A percentile compares a stretch with the other conserved stretches of the same genome.
Evolutionary conservation across 164 flowering plant species (phyloP).

Genomic region (Vitis rotundifolia): DNA sequence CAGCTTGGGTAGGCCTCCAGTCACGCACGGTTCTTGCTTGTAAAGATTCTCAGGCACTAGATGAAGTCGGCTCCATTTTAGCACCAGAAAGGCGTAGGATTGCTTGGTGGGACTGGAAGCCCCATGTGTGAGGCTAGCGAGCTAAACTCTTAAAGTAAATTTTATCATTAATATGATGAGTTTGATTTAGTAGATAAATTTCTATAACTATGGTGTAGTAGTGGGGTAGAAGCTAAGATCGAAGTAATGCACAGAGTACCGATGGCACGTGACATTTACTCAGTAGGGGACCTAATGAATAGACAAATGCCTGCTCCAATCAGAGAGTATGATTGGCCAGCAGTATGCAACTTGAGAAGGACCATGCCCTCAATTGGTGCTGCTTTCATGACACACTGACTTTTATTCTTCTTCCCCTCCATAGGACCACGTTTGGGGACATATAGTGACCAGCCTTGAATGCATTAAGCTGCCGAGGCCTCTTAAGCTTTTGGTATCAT

Average conservation of each 20-base stretch:
- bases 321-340: constrained; percentile 5
- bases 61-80: no score
- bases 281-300: background rate
- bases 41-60: background rate
- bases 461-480: background rate
- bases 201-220: no score
- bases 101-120: background rate
- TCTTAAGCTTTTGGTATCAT: no score
- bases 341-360: constrained; percentile 10
- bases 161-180: no score
- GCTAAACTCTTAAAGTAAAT: no score
- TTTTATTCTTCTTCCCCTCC: background rate
- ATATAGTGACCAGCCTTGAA: background rate
- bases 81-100: background rate
- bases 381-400: background rate
- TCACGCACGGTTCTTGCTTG: background rate
- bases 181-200: no score
- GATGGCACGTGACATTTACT: background rate
- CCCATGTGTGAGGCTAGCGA: background rate
- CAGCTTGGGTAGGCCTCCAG: background rate
- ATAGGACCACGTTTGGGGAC: constrained; percentile 11
- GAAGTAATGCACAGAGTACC: background rate
- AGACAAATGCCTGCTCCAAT: background rate
- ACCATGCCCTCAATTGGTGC: constrained; percentile 9
- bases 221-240: no score